Conservation (phyloP, 2,329 filamentous ascomycete genomes). For the Falciphora oryzae region DNA sequence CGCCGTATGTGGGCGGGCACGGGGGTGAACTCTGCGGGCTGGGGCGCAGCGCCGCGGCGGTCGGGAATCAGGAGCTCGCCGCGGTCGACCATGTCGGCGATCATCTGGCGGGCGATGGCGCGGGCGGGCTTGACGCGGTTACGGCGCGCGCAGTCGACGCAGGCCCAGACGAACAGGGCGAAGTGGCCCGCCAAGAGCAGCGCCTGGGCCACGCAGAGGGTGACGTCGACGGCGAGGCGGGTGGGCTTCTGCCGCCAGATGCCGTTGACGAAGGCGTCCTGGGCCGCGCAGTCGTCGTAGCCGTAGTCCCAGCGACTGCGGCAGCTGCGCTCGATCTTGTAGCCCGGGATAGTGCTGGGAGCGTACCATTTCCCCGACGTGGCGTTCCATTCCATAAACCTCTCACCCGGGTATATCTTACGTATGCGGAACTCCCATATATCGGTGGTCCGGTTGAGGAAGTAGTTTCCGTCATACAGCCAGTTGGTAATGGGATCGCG, state of each 20-base stretch:
- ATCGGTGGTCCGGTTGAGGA: conserved; percentile 7
- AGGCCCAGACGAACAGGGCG: conserved; percentile 17
- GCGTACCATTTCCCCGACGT: conserved; percentile 4
- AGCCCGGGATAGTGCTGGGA: background rate
- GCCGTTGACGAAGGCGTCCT: conserved; percentile 15
- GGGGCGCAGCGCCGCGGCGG: no score
- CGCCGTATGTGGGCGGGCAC: background rate
- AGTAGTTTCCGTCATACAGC: conserved; percentile 11
- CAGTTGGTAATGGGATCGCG: background rate
- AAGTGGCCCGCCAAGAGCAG: conserved; percentile 38
- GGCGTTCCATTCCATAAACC: conserved; percentile 1
- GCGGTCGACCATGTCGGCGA: background rate
- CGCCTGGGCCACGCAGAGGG: conserved; percentile 29
- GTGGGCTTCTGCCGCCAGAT: conserved; percentile 7
- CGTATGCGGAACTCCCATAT: conserved; percentile 15
- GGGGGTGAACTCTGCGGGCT: background rate
- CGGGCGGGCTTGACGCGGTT: background rate
- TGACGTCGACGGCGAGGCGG: conserved; percentile 3
- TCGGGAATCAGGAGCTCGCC: background rate
- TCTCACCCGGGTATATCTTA: background rate
- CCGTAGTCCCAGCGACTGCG: conserved; percentile 6
- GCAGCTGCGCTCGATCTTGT: conserved; percentile 9
- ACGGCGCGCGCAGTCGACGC: conserved; percentile 13
- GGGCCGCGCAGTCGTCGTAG: conserved; percentile 14
- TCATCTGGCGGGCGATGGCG: background rate